These are phyloP conservation scores for Camelina sativa DNA, from an alignment of 345 rosid species.

Conservation along the genomic window DNA sequence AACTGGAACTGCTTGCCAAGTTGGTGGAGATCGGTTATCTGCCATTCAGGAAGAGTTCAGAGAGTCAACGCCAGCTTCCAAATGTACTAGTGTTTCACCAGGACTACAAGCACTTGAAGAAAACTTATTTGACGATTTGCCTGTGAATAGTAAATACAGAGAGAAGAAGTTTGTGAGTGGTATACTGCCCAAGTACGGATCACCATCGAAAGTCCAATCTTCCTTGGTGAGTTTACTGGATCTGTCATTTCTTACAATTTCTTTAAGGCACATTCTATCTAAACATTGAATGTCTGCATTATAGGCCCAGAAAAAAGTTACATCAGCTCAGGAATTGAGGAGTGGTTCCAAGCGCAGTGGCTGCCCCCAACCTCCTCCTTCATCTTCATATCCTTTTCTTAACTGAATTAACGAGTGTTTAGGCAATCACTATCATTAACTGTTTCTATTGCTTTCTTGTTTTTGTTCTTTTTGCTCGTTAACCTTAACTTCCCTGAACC, in stretches of 20 bases:
- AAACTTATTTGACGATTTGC: slow-evolving; percentile 55
- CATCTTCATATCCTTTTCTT: slow-evolving; percentile 88
- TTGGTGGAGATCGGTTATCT: slow-evolving; percentile 54
- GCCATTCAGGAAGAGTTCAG: slow-evolving; percentile 61
- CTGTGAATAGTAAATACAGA: slow-evolving; percentile 44
- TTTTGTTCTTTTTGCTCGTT: slow-evolving; percentile 39
- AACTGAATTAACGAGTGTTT: slow-evolving; percentile 2
- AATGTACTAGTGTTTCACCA: slow-evolving; percentile 42
- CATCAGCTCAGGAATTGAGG: slow-evolving; percentile 54
- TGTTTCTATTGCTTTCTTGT: slow-evolving; percentile 15
- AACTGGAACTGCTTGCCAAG: slow-evolving; percentile 51
- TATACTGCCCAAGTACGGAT: slow-evolving; percentile 44
- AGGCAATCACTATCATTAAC: slow-evolving; percentile 1
- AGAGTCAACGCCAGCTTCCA: slow-evolving; percentile 51
- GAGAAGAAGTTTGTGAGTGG: slow-evolving; percentile 44
- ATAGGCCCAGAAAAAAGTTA: slow-evolving; percentile 66
- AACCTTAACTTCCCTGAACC: slow-evolving; percentile 70
- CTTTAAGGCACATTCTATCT: not conserved
- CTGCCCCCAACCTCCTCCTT: slow-evolving; percentile 56
- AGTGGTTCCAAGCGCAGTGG: slow-evolving; percentile 77
- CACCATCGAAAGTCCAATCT: slow-evolving; percentile 48
- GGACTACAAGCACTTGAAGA: slow-evolving; percentile 54
- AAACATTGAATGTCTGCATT: slow-evolving; percentile 31
- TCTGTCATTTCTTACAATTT: slow-evolving; percentile 10
- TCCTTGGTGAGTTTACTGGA: slow-evolving; percentile 52